These are phyloP conservation scores for Pogostemon cablin DNA, from an alignment of 257 asterid species.

Conservation along the genomic window DNA sequence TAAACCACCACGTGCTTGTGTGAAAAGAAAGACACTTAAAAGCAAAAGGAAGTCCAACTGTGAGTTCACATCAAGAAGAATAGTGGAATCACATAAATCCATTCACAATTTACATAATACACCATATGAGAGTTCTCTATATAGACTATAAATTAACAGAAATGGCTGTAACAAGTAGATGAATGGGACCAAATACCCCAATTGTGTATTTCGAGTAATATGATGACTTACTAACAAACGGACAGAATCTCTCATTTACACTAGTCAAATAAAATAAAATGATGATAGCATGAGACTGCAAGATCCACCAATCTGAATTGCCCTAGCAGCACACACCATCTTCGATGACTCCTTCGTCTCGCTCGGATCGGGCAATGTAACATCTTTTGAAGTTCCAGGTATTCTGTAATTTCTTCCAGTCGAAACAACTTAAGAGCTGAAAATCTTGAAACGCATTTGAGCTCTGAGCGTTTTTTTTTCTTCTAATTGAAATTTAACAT, in stretches of 20 bases:
- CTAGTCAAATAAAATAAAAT: slow-evolving; percentile 30
- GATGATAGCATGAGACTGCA: slow-evolving; percentile 24
- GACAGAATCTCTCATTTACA: slow-evolving; percentile 11
- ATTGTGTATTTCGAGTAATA: not conserved
- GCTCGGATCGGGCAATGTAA: slow-evolving; percentile 25
- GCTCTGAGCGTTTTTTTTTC: slow-evolving; percentile 25
- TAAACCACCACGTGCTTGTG: not conserved
- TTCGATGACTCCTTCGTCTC: not conserved
- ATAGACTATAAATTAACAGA: slow-evolving; percentile 19
- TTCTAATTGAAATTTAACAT: slow-evolving; percentile 28
- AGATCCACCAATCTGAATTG: slow-evolving; percentile 32
- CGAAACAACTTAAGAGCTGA: slow-evolving; percentile 13
- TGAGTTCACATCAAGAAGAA: slow-evolving; percentile 4
- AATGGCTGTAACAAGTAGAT: slow-evolving; percentile 22
- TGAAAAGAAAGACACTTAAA: not conserved
- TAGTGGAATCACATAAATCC: slow-evolving; percentile 16
- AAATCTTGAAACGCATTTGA: slow-evolving; percentile 16
- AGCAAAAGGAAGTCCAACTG: not conserved
- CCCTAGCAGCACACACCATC: slow-evolving; percentile 11
- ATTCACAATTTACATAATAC: slow-evolving; percentile 9
- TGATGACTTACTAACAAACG: slow-evolving; percentile 21
- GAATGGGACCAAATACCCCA: slow-evolving; percentile 18
- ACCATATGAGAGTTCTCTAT: not conserved
- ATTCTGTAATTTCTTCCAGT: slow-evolving; percentile 29
- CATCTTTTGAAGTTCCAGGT: not conserved